Conservation (phyloP, 1,139 yeast species). For the Suhomyces choctaworum region DNA sequence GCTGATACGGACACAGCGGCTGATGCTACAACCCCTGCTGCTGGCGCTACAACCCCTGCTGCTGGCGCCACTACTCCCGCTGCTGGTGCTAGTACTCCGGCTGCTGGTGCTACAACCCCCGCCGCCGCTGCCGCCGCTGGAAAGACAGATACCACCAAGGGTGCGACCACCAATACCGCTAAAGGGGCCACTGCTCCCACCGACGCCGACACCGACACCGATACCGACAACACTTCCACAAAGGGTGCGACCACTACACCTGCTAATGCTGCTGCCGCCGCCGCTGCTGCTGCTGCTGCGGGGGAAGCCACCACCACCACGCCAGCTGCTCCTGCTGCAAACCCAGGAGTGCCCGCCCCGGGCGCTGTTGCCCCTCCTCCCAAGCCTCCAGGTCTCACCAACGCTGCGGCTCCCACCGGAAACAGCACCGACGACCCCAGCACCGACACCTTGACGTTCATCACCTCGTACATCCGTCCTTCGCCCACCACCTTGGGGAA, state of each 20-base stretch:
- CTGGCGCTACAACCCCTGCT: constrained; percentile 2
- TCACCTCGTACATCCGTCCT: constrained; percentile 14
- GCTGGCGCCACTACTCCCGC: constrained; percentile 11
- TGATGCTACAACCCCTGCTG: constrained; percentile 8
- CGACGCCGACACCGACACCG: constrained; percentile 8
- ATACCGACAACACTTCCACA: constrained; percentile 10
- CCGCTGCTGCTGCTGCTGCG: constrained; percentile 11
- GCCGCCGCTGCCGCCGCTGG: constrained; percentile 16
- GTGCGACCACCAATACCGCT: constrained; percentile 20
- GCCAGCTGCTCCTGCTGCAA: constrained; percentile 15
- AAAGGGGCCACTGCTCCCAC: constrained; percentile 21
- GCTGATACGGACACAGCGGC: constrained; percentile 13
- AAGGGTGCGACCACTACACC: constrained; percentile 14
- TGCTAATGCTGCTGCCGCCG: constrained; percentile 15
- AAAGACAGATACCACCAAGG: constrained; percentile 37
- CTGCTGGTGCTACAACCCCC: constrained; percentile 12
- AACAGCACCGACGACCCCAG: constrained; percentile 18
- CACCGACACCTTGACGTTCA: constrained; percentile 17
- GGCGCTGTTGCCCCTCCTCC: constrained; percentile 19
- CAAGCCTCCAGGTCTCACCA: constrained; percentile 11
- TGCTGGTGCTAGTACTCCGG: constrained; percentile 12
- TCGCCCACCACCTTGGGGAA: constrained; percentile 1
- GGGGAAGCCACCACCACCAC: constrained; percentile 17
- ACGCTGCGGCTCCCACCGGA: constrained; percentile 13
- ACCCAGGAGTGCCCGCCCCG: constrained; percentile 16